phyloP scores from a whole-genome alignment of 257 asterid species.

The Misopates orontium region DNA sequence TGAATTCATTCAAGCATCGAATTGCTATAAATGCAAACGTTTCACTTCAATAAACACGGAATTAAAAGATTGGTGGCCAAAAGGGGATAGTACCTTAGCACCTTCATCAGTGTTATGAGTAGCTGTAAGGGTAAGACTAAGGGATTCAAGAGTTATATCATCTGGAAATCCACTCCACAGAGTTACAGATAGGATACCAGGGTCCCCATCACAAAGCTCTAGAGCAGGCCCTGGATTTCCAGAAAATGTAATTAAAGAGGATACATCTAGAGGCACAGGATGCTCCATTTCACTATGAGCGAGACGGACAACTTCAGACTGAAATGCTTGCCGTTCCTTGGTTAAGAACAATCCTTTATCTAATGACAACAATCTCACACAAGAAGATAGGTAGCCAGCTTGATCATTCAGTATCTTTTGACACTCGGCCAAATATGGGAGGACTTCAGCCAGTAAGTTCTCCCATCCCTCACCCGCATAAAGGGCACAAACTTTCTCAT shows the following conservation, averaged over 20 bases:
- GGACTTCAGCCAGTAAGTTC: conserved; percentile 92
- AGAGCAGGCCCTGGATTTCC: conserved; percentile 89
- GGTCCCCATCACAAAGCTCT: conserved; percentile 96
- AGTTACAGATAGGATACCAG: conserved; percentile 81
- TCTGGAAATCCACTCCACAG: conserved; percentile 99
- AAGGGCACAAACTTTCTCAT: conserved; percentile 99
- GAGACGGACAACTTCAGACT: conserved; percentile 90
- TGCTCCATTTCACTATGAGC: conserved; percentile 96
- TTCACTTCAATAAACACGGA: conserved; percentile 27
- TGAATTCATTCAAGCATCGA: conserved; percentile 39
- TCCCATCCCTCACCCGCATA: conserved; percentile 99
- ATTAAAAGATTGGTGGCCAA: conserved; percentile 22
- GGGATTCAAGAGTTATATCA: conserved; percentile 92
- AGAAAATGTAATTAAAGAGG: conserved; percentile 91
- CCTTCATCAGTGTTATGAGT: conserved; percentile 92
- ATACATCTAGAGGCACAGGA: conserved; percentile 95
- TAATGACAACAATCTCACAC: conserved; percentile 91
- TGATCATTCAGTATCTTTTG: conserved; percentile 90
- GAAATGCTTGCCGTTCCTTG: conserved; percentile 93
- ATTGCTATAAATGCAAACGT: conserved; percentile 28
- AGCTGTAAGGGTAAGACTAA: conserved; percentile 83
- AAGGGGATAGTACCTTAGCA: conserved; percentile 70
- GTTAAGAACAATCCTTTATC: conserved; percentile 79
- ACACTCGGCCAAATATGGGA: conserved; percentile 93
- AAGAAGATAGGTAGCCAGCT: conserved; percentile 96